Base-by-base conservation (phyloP, 1,139 yeast species). In the Zygosaccharomyces sapae region DNA sequence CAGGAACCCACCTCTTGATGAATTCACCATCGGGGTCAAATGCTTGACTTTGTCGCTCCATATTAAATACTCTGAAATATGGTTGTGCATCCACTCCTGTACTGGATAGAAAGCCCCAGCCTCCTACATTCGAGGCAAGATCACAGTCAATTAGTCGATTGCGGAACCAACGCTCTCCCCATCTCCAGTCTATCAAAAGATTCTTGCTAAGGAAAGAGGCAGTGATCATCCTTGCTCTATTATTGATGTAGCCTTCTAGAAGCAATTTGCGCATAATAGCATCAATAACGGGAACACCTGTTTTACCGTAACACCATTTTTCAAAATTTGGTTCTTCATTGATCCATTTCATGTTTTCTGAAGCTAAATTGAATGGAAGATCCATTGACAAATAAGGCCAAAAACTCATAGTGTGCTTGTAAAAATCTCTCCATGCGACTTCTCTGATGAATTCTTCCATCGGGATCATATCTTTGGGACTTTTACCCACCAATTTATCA, bases 351-450 rank as follows among this genome's bases (percentile, higher is more conserved):
- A 75, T 47, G 22, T 66, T 71, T 27, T 66, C 54, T 24, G 69
- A 66, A 41, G 72, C 73, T 43, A 76, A 64, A 46, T 73, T 73
- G 56, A 73, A 73, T 1, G 82, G 82, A 44, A 70, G 58, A 55
- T 67, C 69, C 80, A 77, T 77, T 47, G 73, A 70, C 5, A 75
- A 60, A 53, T 71, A 75, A 4, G 83, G 83, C 74, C 77, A 75
- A 47, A 71, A 66, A 46, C 71, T 67, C 37, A 75, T 50, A 33
- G 76, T 69, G 51, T 78, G 80, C 36, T 73, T 69, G 57, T 78
- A 79, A 49, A 77, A 78, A 55, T 79, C 83, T 51, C 83, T 69
- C 77, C 81, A 79, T 1, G 81, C 79, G 5, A 79, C 67, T 58
- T 79, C 80, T 34, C 81, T 69, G n/a, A 77, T 67, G 68, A 76